Evolutionary conservation across 2,329 filamentous ascomycete genomes (phyloP).

Genomic region (Hawksworthiomyces lignivorus): DNA sequence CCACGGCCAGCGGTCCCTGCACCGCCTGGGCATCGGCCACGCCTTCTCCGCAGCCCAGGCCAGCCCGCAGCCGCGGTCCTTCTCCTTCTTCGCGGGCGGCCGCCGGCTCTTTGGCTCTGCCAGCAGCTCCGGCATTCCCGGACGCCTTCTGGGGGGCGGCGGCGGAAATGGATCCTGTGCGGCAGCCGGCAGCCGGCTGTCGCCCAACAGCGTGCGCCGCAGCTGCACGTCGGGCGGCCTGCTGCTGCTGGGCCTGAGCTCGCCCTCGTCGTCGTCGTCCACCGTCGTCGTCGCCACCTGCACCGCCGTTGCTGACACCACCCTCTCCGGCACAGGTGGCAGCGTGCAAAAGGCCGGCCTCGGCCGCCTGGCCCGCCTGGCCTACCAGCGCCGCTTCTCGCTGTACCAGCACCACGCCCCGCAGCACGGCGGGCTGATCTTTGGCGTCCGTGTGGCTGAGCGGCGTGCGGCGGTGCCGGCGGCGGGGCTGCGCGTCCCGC

Average conservation of each 20-base stretch:
- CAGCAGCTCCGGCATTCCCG: neutral
- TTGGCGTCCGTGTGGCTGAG: no score
- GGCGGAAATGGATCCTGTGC: no score
- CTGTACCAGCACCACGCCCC: constrained; percentile 19
- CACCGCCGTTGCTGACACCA: constrained; percentile 30
- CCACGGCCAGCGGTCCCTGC: constrained; percentile 9
- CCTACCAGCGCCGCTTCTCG: constrained; percentile 27
- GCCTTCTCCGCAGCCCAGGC: constrained; percentile 1
- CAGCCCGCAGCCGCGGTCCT: constrained; percentile 1
- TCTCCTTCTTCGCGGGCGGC: constrained; percentile 5
- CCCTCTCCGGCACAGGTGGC: constrained; percentile 16
- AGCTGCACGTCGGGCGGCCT: constrained; percentile 49
- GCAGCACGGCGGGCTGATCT: constrained; percentile 9
- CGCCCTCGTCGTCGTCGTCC: constrained; percentile 30
- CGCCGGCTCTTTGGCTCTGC: neutral
- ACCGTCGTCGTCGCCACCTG: constrained; percentile 33
- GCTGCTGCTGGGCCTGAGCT: constrained; percentile 39
- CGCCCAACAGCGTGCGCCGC: constrained; percentile 34
- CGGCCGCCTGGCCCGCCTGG: constrained; percentile 27
- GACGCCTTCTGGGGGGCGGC: neutral
- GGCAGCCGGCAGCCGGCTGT: constrained; percentile 18
- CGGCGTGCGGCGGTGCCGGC: no score
- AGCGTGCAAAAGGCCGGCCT: constrained; percentile 22
- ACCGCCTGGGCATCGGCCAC: constrained; percentile 8
- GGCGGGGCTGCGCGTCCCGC: constrained; percentile 9